Conservation (phyloP, 2,329 filamentous ascomycete species). For the Bisporella sp. region DNA sequence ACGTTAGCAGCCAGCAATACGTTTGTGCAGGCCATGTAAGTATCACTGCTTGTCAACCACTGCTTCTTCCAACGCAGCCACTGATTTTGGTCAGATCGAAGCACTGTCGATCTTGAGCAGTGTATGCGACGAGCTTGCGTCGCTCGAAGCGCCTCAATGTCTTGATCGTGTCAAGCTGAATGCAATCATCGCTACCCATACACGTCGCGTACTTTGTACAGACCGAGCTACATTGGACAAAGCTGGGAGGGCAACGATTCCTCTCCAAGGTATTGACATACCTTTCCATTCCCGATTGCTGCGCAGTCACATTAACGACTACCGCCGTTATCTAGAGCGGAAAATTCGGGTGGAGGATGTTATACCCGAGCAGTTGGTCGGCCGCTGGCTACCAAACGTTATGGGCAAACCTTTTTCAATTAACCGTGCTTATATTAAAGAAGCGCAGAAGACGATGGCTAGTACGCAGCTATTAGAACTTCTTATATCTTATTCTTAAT, state of each 20-base stretch:
- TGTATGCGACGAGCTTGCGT: slow-evolving; percentile 89
- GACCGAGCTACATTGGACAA: slow-evolving; percentile 89
- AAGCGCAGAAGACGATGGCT: slow-evolving; percentile 94
- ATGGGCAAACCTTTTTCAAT: slow-evolving; percentile 93
- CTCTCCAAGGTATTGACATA: slow-evolving; percentile 93
- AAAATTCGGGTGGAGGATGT: slow-evolving; percentile 99
- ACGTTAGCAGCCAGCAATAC: slow-evolving; percentile 70
- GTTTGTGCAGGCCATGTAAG: slow-evolving; percentile 66
- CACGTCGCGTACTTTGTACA: slow-evolving; percentile 82
- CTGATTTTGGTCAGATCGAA: too few species aligned
- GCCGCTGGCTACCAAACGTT: slow-evolving; percentile 99
- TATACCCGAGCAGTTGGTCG: slow-evolving; percentile 91
- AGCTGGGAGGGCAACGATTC: slow-evolving; percentile 94
- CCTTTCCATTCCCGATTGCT: slow-evolving; percentile 99
- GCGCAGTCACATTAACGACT: slow-evolving; percentile 95
- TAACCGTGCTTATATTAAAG: slow-evolving; percentile 98
- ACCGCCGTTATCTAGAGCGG: slow-evolving; percentile 96
- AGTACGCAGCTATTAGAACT: too few species aligned
- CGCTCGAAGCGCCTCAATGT: slow-evolving; percentile 97
- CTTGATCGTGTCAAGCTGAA: too few species aligned
- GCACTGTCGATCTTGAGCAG: slow-evolving; percentile 61
- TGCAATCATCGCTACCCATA: slow-evolving; percentile 84
- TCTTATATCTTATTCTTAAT: too few species aligned
- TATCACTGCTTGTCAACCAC: too few species aligned
- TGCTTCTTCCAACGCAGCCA: too few species aligned